Evolutionary conservation across 345 rosid genomes (phyloP).

Genomic region (Ceriops zippeliana): DNA sequence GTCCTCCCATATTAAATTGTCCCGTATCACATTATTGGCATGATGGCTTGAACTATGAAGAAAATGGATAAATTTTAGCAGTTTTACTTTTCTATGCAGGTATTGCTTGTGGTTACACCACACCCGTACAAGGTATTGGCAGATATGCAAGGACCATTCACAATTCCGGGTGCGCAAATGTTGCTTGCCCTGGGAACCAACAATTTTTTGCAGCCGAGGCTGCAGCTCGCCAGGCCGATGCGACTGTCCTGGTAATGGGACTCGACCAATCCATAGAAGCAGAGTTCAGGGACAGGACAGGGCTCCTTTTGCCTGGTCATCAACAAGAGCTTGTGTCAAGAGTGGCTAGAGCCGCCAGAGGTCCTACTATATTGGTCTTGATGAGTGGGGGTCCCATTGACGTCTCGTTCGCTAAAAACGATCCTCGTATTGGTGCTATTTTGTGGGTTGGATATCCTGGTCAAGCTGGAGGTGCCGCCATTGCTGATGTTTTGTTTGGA

Average conservation of each 20-base stretch:
- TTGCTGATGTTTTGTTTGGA: conserved; percentile 32
- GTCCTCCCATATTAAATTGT: too few relatives aligned
- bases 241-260: conserved; percentile 30
- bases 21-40: too few relatives aligned
- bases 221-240: conserved; percentile 29
- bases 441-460: conserved; percentile 38
- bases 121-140: conserved; percentile 28
- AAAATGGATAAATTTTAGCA: too few relatives aligned
- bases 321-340: conserved; percentile 34
- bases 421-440: conserved; percentile 30
- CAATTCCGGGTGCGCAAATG: conserved; percentile 15
- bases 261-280: conserved; percentile 33
- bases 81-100: conserved; percentile 6
- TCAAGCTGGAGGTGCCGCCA: conserved; percentile 33
- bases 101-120: conserved; percentile 28
- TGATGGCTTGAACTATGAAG: too few relatives aligned
- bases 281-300: conserved; percentile 23
- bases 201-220: conserved; percentile 21
- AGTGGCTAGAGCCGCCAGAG: conserved; percentile 30
- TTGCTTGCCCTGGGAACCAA: conserved; percentile 21
- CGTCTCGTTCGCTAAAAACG: conserved; percentile 29
- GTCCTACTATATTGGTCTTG: conserved; percentile 27
- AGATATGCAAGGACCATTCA: conserved; percentile 25
- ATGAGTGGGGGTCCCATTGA: conserved; percentile 36
- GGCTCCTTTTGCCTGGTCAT: conserved; percentile 27